Evolutionary conservation across 768 basidiomycete genomes (phyloP).

Genomic region (Lepiota brunneoincarnata): DNA sequence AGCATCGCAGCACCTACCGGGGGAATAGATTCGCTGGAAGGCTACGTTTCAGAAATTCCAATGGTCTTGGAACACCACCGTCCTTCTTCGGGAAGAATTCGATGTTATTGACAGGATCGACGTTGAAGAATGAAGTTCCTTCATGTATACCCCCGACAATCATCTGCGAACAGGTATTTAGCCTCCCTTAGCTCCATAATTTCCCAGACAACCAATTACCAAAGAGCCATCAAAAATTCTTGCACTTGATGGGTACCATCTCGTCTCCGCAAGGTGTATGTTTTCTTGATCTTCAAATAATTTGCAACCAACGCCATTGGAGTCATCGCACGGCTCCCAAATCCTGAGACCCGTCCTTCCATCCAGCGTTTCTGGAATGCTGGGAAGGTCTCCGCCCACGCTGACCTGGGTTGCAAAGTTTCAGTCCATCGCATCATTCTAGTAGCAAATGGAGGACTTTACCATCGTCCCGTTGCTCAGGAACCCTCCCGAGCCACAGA

Average conservation of each 20-base stretch:
- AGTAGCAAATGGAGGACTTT: slow-evolving; percentile 10
- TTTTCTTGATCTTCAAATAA: slow-evolving; percentile 32
- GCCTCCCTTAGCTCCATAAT: slow-evolving; percentile 15
- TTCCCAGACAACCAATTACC: no score
- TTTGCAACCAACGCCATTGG: slow-evolving; percentile 26
- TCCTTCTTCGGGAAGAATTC: no score
- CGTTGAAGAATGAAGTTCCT: slow-evolving; percentile 58
- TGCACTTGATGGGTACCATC: slow-evolving; percentile 40
- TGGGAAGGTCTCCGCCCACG: slow-evolving; percentile 28
- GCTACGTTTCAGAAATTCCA: no score
- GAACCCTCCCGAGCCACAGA: slow-evolving; percentile 41
- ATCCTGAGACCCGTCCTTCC: slow-evolving; percentile 36
- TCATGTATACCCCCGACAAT: slow-evolving; percentile 27
- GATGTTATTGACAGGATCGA: slow-evolving; percentile 45
- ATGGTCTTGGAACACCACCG: no score
- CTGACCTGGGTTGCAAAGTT: slow-evolving; percentile 19
- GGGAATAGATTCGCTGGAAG: slow-evolving; percentile 27
- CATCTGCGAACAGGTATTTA: slow-evolving; percentile 18
- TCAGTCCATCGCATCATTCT: not conserved
- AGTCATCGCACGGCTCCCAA: slow-evolving; percentile 36
- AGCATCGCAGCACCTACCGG: slow-evolving; percentile 19
- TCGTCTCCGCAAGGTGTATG: no score
- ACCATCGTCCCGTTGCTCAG: slow-evolving; percentile 40
- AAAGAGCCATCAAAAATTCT: slow-evolving; percentile 30
- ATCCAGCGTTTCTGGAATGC: slow-evolving; percentile 24